Base-by-base conservation (phyloP, 202 grass and related monocot genomes). In the Zizania palustris region DNA sequence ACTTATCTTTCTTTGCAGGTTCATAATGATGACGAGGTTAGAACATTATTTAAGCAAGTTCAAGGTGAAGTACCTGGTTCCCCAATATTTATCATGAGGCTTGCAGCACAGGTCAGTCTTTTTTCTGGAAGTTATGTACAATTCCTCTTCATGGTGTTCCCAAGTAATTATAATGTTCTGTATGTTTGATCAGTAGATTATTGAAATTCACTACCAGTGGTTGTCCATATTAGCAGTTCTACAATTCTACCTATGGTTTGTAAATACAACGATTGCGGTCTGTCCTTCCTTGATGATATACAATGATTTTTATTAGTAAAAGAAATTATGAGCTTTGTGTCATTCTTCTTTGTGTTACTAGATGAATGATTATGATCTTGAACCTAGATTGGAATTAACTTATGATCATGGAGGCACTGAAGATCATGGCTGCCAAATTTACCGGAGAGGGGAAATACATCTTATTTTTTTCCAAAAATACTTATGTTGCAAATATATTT, bases 31-130 rank as follows among this genome's bases (percentile, higher is more conserved):
- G 91, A 90, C 38, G 91, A 93, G 43, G 91, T 88, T 58, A 84
- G 83, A 86, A 73, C 88, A 51, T 55, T 93, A 69, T 93, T 93
- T 76, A 90, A 93, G 74, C 91, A 93, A 93, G 91, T 93, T 19
- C 91, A 93, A 88, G 91, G 91, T 67, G 91, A 93, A 86, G 91
- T 90, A 82, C 85, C 91, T 9, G 91, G 91, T 14, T 93, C 88
- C 33, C 91, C 91, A 81, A 93, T 93, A 84, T 93, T 93, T 74
- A 88, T 93, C 81, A 93, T 93, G 91, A 86, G 78, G 73, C 75
- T 93, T 78, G 91, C 91, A 88, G 77, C 88, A 36, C 91, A 93
- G 91, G 91, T 93, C 65, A 81, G 85, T 19, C 5, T 59, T 68
- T 76, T 38, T 59, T 67, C 50, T 60, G 37, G 3, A 71, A 65